Percentiles rank a stretch among this genome's conserved stretches.
phyloP scores from a whole-genome alignment of 169 alveolate species.

The Eimeria praecox region DNA sequence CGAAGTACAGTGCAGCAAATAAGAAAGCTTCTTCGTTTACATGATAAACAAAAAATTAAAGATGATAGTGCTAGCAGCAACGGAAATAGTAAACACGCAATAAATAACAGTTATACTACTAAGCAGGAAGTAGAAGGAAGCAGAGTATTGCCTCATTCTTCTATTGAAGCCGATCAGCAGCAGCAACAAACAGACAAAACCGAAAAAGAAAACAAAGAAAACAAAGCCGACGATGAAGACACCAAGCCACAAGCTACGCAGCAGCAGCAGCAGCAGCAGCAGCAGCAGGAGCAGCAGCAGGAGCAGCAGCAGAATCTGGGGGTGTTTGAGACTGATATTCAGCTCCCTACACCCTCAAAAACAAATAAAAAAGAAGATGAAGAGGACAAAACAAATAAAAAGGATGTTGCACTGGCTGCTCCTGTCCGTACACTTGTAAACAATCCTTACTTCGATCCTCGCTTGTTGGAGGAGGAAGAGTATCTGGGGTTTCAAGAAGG shows the following conservation, averaged over 20 bases:
- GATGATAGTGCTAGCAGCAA: neutral
- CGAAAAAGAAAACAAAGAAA: neutral
- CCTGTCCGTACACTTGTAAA: neutral
- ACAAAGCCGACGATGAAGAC: neutral
- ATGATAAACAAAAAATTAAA: neutral
- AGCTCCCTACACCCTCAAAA: neutral
- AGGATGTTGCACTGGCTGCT: constrained; percentile 12
- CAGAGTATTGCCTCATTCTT: neutral
- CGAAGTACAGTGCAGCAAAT: neutral
- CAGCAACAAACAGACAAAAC: neutral
- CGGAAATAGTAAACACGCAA: neutral
- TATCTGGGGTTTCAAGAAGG: constrained; percentile 75
- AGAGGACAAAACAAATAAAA: neutral
- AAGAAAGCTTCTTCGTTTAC: neutral
- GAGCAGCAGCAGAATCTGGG: neutral
- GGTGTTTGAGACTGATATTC: too few species aligned
- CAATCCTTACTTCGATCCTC: constrained; percentile 27
- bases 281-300: neutral
- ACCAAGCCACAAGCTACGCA: neutral
- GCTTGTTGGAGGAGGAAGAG: neutral
- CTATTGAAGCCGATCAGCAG: neutral
- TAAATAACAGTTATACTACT: neutral
- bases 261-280: neutral
- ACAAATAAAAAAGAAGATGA: neutral
- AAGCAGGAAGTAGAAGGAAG: neutral